A percentile compares a stretch with the other conserved stretches of the same genome.
phyloP scores from a whole-genome alignment of 306 rosid genomes.

The Sicyos edulis region DNA sequence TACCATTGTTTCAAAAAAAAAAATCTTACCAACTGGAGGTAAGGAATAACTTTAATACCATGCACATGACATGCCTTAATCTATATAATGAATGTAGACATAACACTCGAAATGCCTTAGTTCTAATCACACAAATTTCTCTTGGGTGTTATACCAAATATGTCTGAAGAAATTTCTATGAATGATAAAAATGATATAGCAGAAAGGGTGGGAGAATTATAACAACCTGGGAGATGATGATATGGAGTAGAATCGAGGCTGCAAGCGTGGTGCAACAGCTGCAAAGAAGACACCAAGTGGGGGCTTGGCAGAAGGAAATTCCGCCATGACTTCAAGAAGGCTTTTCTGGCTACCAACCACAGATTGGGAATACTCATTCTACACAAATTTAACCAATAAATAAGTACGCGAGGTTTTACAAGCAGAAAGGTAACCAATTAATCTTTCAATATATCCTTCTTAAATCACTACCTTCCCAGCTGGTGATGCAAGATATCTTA shows the following conservation, averaged over 20 bases:
- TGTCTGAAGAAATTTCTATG: not conserved
- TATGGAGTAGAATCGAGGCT: too few relatives aligned
- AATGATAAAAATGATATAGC: not conserved
- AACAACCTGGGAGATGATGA: too few relatives aligned
- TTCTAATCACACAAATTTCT: not conserved
- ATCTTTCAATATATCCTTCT: conserved; percentile 11
- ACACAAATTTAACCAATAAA: conserved; percentile 21
- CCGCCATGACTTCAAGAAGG: too few relatives aligned
- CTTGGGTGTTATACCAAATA: not conserved
- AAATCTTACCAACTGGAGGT: too few relatives aligned
- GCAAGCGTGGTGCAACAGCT: too few relatives aligned
- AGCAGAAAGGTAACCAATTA: not conserved
- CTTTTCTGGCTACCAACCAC: conserved; percentile 50
- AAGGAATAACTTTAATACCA: too few relatives aligned
- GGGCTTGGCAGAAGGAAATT: too few relatives aligned
- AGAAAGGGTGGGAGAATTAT: conserved; percentile 16
- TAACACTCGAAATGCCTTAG: not conserved
- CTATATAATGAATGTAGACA: too few relatives aligned
- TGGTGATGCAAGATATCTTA: conserved; percentile 87
- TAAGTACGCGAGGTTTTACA: conserved; percentile 1
- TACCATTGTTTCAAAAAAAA: too few relatives aligned
- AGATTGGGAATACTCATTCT: conserved; percentile 96
- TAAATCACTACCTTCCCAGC: conserved; percentile 69
- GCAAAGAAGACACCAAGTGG: too few relatives aligned
- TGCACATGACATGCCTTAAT: too few relatives aligned